Conservation (phyloP, 331 rosid genomes). For the Rosa hybrid region DNA sequence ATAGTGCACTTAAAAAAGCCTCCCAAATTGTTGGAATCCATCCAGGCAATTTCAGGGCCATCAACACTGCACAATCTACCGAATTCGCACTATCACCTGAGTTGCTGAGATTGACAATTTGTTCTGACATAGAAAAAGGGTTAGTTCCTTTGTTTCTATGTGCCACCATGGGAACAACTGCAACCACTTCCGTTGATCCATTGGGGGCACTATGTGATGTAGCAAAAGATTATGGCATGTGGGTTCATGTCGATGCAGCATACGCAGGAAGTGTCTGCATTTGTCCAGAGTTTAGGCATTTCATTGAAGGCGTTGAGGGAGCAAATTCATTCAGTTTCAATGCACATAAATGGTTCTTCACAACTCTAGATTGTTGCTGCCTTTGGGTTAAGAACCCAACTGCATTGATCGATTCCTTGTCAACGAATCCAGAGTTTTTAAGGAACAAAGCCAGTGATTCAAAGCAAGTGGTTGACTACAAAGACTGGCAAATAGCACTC, state of each 20-base stretch:
- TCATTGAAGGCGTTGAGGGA: constrained; percentile 30
- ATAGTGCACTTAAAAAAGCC: constrained; percentile 27
- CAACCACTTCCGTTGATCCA: constrained; percentile 42
- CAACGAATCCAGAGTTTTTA: constrained; percentile 13
- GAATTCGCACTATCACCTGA: constrained; percentile 27
- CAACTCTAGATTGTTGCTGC: constrained; percentile 34
- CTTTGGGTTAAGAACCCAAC: constrained; percentile 26
- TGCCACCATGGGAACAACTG: constrained; percentile 44
- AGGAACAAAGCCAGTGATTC: constrained; percentile 25
- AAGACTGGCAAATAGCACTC: constrained; percentile 32
- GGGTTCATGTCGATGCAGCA: constrained; percentile 49
- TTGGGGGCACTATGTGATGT: constrained; percentile 18
- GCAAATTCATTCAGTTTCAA: constrained; percentile 37
- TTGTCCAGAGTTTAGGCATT: constrained; percentile 39
- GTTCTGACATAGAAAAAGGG: constrained; percentile 25
- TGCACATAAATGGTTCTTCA: constrained; percentile 40
- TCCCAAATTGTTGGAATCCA: constrained; percentile 35
- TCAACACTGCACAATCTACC: constrained; percentile 17
- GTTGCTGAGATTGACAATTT: neutral
- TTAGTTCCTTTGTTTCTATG: constrained; percentile 30
- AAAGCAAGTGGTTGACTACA: constrained; percentile 27
- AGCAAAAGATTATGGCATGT: constrained; percentile 29
- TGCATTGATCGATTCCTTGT: constrained; percentile 20
- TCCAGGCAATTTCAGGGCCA: constrained; percentile 17
- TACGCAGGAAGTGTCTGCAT: constrained; percentile 37